phyloP scores from a whole-genome alignment of 129 eudicot genomes.

The Centaurea solstitialis region DNA sequence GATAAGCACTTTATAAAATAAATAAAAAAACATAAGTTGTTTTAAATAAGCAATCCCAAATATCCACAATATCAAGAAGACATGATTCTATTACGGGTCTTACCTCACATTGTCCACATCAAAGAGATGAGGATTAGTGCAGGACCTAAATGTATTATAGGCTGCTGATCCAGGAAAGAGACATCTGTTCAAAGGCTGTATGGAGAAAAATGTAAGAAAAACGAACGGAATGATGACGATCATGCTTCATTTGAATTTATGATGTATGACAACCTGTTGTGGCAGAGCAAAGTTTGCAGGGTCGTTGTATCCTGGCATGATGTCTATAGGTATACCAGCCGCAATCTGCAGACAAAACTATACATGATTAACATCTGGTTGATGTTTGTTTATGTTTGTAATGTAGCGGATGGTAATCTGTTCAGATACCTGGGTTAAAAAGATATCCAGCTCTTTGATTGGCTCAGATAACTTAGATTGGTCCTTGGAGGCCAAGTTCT shows the following conservation, averaged over 20 bases:
- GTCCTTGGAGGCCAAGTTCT: conserved; percentile 82
- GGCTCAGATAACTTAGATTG: conserved; percentile 76
- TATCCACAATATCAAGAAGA: background rate
- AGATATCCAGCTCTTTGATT: conserved; percentile 86
- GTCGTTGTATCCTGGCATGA: conserved; percentile 85
- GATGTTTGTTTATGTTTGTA: background rate
- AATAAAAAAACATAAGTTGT: too few relatives aligned
- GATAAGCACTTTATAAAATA: too few relatives aligned
- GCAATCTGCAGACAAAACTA: conserved; percentile 62
- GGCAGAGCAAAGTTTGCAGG: conserved; percentile 90
- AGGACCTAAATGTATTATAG: conserved; percentile 86
- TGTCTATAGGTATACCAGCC: conserved; percentile 81
- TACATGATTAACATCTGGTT: conserved; percentile 9
- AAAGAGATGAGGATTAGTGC: conserved; percentile 90
- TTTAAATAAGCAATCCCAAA: too few relatives aligned
- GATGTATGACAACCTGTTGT: conserved; percentile 65
- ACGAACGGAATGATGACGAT: background rate
- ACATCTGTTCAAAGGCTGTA: conserved; percentile 84
- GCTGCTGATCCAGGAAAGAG: conserved; percentile 91
- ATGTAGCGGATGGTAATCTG: background rate
- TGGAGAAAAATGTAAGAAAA: conserved; percentile 16
- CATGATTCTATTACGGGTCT: background rate
- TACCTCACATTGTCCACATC: conserved; percentile 88
- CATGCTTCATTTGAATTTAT: background rate
- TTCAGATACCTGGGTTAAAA: conserved; percentile 73